A percentile compares a stretch with the other conserved stretches of the same genome.
These are phyloP conservation scores for Gloeostereum incarnatum DNA, from an alignment of 768 basidiomycete genomes.

Conservation along the genomic window DNA sequence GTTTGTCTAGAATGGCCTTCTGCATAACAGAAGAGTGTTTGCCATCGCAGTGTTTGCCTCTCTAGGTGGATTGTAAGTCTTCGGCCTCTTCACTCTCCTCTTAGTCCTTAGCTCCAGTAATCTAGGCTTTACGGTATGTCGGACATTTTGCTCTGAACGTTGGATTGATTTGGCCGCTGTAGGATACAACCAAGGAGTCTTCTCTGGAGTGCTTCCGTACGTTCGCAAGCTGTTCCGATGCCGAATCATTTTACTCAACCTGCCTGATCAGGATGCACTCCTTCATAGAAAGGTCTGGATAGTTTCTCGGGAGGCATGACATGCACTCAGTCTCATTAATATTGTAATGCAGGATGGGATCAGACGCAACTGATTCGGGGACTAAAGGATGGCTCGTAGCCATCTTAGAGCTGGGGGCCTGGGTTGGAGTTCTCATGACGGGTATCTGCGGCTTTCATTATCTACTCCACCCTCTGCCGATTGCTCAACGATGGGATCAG, in stretches of 20 bases:
- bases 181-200: conserved; percentile 75
- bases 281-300: conserved; percentile 26
- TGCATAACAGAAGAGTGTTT: conserved; percentile 58
- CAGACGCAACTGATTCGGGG: conserved; percentile 37
- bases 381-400: conserved; percentile 68
- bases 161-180: neutral
- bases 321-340: conserved; percentile 5
- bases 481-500: conserved; percentile 19
- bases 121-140: conserved; percentile 49
- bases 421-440: conserved; percentile 66
- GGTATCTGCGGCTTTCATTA: conserved; percentile 21
- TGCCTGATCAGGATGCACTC: conserved; percentile 31
- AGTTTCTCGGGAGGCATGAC: too few relatives aligned
- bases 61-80: conserved; percentile 61
- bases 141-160: conserved; percentile 7
- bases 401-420: conserved; percentile 68
- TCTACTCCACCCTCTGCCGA: neutral
- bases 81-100: neutral
- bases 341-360: conserved; percentile 32
- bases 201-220: conserved; percentile 64
- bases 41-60: conserved; percentile 71
- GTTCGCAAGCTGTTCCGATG: conserved; percentile 9
- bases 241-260: neutral
- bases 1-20: conserved; percentile 40
- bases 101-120: conserved; percentile 4